Evolutionary conservation across 1,284 basidiomycete genomes (phyloP).

Genomic region (Xerocomus cyaneibrunnescens): DNA sequence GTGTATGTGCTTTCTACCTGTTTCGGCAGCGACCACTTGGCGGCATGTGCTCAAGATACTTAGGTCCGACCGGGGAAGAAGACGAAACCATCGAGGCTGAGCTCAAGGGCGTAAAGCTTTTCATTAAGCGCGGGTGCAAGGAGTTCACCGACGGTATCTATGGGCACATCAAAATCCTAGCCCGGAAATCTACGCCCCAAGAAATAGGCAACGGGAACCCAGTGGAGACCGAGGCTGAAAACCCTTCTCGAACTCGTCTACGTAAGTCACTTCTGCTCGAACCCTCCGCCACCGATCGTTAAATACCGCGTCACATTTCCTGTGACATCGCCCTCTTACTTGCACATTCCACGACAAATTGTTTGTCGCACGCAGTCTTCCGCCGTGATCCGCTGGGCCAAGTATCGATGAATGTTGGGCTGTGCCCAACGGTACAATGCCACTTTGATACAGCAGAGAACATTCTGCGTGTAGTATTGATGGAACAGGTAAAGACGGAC

Average conservation of each 20-base stretch:
- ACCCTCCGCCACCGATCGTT: slow-evolving; percentile 25
- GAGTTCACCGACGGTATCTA: slow-evolving; percentile 58
- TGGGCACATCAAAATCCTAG: slow-evolving; percentile 59
- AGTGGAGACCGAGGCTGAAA: slow-evolving; percentile 4
- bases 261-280: slow-evolving; percentile 31
- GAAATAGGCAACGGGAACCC: neutral
- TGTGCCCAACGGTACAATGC: slow-evolving; percentile 53
- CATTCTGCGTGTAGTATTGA: slow-evolving; percentile 53
- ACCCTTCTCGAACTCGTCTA: slow-evolving; percentile 29
- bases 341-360: neutral
- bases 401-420: slow-evolving; percentile 61
- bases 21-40: neutral
- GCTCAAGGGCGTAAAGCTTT: slow-evolving; percentile 58
- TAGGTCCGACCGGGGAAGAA: slow-evolving; percentile 58
- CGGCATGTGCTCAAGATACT: slow-evolving; percentile 6
- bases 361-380: slow-evolving; percentile 46
- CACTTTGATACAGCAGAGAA: slow-evolving; percentile 55
- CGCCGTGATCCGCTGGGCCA: slow-evolving; percentile 66
- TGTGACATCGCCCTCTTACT: slow-evolving; percentile 2
- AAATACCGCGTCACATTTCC: slow-evolving; percentile 11
- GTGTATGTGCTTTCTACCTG: slow-evolving; percentile 14
- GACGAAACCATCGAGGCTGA: slow-evolving; percentile 54
- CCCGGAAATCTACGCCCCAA: slow-evolving; percentile 30
- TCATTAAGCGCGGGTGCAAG: slow-evolving; percentile 56
- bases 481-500: slow-evolving; percentile 41